These are phyloP conservation scores for Gorgonomyces haynaldii DNA, from an alignment of 192 early-diverging fungal species.

Conservation along the genomic window DNA sequence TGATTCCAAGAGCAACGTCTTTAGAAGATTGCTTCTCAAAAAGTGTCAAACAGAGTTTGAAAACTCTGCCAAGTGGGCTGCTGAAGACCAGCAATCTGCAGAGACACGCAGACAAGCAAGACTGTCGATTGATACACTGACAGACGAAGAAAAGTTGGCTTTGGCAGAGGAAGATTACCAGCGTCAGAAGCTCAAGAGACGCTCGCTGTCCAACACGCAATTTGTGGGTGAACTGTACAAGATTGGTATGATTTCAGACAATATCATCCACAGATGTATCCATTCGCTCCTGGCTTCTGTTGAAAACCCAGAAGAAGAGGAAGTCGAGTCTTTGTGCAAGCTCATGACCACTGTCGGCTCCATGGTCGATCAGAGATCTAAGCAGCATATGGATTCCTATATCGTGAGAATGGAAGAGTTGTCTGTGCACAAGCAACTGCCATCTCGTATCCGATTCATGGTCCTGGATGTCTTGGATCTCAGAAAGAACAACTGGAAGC, in stretches of 20 bases:
- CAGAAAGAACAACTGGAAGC: conserved; percentile 66
- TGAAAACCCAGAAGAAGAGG: conserved; percentile 82
- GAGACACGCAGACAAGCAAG: conserved; percentile 20
- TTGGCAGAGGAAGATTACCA: conserved; percentile 59
- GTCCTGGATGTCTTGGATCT: conserved; percentile 79
- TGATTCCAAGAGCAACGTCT: conserved; percentile 56
- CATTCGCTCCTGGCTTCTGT: conserved; percentile 61
- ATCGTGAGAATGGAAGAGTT: conserved; percentile 76
- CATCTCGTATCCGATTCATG: conserved; percentile 88
- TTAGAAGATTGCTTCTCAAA: conserved; percentile 86
- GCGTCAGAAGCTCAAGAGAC: conserved; percentile 83
- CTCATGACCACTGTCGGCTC: conserved; percentile 81
- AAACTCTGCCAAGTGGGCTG: conserved; percentile 66
- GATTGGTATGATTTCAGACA: conserved; percentile 75
- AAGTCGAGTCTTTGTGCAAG: conserved; percentile 86
- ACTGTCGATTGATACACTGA: conserved; percentile 47
- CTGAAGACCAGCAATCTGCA: conserved; percentile 19
- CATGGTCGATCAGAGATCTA: conserved; percentile 57
- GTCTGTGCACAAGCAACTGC: conserved; percentile 55
- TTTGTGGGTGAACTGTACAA: conserved; percentile 97
- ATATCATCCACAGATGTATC: conserved; percentile 89
- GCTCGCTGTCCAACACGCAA: conserved; percentile 79
- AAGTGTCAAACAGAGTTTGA: conserved; percentile 95
- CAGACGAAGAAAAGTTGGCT: conserved; percentile 42
- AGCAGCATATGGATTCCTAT: conserved; percentile 67